Conservation (phyloP, 2,329 filamentous ascomycete species). For the Juglanconis oblonga region DNA sequence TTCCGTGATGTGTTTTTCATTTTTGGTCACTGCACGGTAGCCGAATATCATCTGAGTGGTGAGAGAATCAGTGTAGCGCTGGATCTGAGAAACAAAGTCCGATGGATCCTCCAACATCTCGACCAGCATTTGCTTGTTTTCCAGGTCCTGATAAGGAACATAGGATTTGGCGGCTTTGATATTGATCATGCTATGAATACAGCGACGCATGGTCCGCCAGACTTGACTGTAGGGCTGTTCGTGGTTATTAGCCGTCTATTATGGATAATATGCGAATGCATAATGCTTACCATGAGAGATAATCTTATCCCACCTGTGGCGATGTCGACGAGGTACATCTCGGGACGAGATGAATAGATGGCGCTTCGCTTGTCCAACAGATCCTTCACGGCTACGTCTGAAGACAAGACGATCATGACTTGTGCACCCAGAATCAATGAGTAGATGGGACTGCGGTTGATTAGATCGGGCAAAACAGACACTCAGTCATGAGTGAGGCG, state of each 20-base stretch:
- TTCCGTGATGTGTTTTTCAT: constrained; percentile 36
- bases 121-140: constrained; percentile 51
- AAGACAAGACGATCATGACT: constrained; percentile 25
- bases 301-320: background rate
- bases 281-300: background rate
- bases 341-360: constrained; percentile 46
- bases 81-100: constrained; percentile 39
- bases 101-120: constrained; percentile 43
- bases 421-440: background rate
- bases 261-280: background rate
- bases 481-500: constrained; percentile 15
- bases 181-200: background rate
- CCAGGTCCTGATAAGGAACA: constrained; percentile 33
- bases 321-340: background rate
- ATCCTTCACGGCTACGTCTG: constrained; percentile 44
- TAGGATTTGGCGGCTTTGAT: background rate
- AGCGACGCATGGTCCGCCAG: background rate
- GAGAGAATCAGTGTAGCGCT: constrained; percentile 45
- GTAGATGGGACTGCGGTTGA: constrained; percentile 20
- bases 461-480: no score
- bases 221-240: background rate
- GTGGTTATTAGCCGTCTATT: background rate
- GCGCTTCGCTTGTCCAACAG: constrained; percentile 46
- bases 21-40: constrained; percentile 35
- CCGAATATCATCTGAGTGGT: constrained; percentile 49